Conservation (phyloP, 768 basidiomycete genomes). For the Inosperma sp. region DNA sequence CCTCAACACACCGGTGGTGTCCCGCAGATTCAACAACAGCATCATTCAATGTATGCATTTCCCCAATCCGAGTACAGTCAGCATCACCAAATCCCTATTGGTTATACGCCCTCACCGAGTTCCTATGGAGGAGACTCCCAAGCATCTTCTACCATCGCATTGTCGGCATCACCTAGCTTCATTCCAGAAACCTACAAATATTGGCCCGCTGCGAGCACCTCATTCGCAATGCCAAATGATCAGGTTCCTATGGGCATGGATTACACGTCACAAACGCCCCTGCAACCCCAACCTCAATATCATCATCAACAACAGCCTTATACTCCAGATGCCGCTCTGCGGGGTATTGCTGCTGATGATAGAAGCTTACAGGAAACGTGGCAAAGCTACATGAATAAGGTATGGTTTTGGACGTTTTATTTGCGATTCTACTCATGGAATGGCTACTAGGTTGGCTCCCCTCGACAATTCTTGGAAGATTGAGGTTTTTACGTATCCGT, state of each 20-base stretch:
- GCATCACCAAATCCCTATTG: slow-evolving; percentile 17
- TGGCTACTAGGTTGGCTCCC: slow-evolving; percentile 36
- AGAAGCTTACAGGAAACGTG: slow-evolving; percentile 62
- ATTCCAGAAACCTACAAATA: slow-evolving; percentile 24
- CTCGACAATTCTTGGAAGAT: slow-evolving; percentile 39
- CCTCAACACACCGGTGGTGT: not conserved
- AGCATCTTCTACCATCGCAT: slow-evolving; percentile 1
- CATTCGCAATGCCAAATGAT: slow-evolving; percentile 20
- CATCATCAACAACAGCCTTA: slow-evolving; percentile 37
- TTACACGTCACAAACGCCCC: not conserved
- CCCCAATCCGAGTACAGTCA: slow-evolving; percentile 22
- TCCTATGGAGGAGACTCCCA: no score
- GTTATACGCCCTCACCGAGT: slow-evolving; percentile 12
- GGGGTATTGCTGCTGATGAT: slow-evolving; percentile 50
- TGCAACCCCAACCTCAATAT: slow-evolving; percentile 8
- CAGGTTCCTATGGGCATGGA: not conserved
- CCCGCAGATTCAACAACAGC: slow-evolving; percentile 24
- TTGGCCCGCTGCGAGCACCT: slow-evolving; percentile 29
- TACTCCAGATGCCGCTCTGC: slow-evolving; percentile 42
- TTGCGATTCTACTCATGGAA: not conserved
- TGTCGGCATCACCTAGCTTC: slow-evolving; percentile 4
- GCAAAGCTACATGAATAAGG: slow-evolving; percentile 62
- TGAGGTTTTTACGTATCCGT: slow-evolving; percentile 15
- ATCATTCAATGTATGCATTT: slow-evolving; percentile 31
- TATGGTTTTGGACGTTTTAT: slow-evolving; percentile 23